Base-by-base conservation (phyloP, 495 filamentous ascomycete species). In the Coniosporium apollinis region DNA sequence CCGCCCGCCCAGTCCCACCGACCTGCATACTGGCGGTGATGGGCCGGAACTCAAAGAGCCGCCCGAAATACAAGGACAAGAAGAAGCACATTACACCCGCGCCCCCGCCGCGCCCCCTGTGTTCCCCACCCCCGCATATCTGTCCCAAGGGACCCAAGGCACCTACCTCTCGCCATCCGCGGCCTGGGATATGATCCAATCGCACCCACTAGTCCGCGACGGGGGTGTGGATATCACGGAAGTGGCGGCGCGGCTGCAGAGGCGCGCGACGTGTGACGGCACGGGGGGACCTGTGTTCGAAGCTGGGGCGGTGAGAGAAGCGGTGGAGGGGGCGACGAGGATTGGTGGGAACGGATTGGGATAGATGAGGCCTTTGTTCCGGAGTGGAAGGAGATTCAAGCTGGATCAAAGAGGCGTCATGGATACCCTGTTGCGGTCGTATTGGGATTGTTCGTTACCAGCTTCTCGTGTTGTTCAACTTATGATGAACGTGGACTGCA, bases 171-270 rank as follows among this genome's bases (percentile, higher is more conserved):
- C 79, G 21, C 75, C 82, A 1, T 72, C 74, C 22, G 80, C 81
- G 0, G 80, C 85, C 2, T 94, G 89, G 87, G 87, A 94, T 48
- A 58, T 85, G 13, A 91, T 97, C 33, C 81, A 92, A 52, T 64
- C 55, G 16, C 84, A 94, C 58, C 73, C 79, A 15, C 54, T 89
- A 17, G 92, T 76, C 47, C 74, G 79, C 50, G 62, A 65, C 19
- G 89, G 87, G 0, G 58, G 78, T n/a, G 79, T 94, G 14, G 82
- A 97, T 55, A 71, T 97, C 26, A 76, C 61, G 26, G 66, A 75
- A 47, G 77, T 97, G 25, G 76, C 70, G 43, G 76, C 84, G 43
- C 58, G 72, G 16, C 52, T 97, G 25, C 82, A 82, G 61, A 64
- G 62, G 2, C 58, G 68, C 48, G 80, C 82, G n/a, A 74, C 78